Conservation (phyloP, 345 rosid species). For the Lumnitzera racemosa region DNA sequence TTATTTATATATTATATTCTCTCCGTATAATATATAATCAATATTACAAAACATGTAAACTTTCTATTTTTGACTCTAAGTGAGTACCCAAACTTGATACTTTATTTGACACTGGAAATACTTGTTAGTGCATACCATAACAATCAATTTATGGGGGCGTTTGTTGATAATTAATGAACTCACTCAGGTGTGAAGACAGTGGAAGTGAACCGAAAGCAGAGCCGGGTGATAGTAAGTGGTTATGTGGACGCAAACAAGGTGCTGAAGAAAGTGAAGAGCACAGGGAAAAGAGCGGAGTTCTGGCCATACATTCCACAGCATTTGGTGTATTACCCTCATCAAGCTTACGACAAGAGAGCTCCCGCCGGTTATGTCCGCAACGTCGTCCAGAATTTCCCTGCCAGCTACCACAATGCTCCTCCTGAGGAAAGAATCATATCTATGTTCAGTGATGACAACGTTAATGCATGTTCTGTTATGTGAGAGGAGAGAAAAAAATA, state of each 20-base stretch:
- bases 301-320: constrained; percentile 80
- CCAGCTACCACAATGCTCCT: constrained; percentile 13
- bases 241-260: constrained; percentile 61
- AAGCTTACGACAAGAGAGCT: constrained; percentile 57
- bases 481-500: constrained; percentile 10
- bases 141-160: no score
- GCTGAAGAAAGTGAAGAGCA: constrained; percentile 52
- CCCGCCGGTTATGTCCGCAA: constrained; percentile 57
- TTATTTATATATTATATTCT: no score
- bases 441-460: constrained; percentile 68
- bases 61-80: no score
- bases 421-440: constrained; percentile 45
- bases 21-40: no score
- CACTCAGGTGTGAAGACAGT: constrained; percentile 45
- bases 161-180: not conserved
- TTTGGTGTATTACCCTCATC: constrained; percentile 43
- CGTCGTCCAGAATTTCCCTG: constrained; percentile 48
- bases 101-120: no score
- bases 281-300: constrained; percentile 62
- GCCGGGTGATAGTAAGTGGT: constrained; percentile 48
- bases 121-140: no score
- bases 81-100: no score
- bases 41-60: no score
- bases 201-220: constrained; percentile 53
- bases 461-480: constrained; percentile 70